phyloP scores from a whole-genome alignment of 306 rosid species.

The Ochetophila trinervis region DNA sequence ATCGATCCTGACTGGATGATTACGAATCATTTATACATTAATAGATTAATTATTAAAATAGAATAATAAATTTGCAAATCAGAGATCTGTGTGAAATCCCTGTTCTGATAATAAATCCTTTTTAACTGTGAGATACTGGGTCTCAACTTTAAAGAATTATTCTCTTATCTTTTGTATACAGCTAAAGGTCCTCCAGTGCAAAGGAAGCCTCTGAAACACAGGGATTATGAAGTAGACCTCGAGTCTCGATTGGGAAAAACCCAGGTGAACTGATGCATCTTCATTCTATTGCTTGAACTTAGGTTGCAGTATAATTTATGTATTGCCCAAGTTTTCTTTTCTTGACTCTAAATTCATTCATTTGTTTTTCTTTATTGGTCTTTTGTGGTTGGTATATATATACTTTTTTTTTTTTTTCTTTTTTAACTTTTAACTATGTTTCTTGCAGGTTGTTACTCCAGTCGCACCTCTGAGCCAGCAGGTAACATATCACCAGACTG shows the following conservation, averaged over 20 bases:
- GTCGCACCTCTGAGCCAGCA: slow-evolving; percentile 98
- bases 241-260: slow-evolving; percentile 95
- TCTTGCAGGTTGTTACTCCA: slow-evolving; percentile 94
- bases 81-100: no score
- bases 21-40: no score
- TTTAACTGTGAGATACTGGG: no score
- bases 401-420: no score
- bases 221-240: slow-evolving; percentile 97
- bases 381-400: neutral
- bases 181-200: slow-evolving; percentile 83
- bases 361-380: neutral
- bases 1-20: no score
- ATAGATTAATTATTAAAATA: no score
- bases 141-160: neutral
- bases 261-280: slow-evolving; percentile 43
- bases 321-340: neutral
- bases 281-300: neutral
- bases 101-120: no score
- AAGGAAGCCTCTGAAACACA: slow-evolving; percentile 91
- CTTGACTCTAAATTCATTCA: neutral
- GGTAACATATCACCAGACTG: slow-evolving; percentile 43
- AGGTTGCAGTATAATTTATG: neutral
- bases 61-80: no score
- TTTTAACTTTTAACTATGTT: neutral
- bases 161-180: slow-evolving; percentile 20